These are phyloP conservation scores for Jacaranda copaia DNA, from an alignment of 257 asterid species.

Conservation along the genomic window DNA sequence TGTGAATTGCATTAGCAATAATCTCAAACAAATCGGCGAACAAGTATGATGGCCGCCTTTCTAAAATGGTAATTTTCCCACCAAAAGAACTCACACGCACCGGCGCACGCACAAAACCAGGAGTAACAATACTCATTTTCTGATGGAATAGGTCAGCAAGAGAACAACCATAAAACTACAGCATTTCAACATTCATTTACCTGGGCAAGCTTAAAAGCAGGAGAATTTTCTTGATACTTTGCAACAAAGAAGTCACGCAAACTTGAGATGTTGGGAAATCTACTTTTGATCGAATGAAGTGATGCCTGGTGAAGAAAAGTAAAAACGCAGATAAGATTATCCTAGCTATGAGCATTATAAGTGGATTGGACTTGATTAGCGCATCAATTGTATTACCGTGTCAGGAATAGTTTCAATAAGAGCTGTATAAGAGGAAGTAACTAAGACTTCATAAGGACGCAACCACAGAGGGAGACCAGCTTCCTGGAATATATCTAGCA, in stretches of 20 bases:
- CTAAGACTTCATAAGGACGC: slow-evolving; percentile 97
- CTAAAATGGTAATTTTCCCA: slow-evolving; percentile 1
- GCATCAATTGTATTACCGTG: slow-evolving; percentile 65
- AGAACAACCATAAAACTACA: slow-evolving; percentile 18
- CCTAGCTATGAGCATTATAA: slow-evolving; percentile 24
- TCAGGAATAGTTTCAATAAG: slow-evolving; percentile 99
- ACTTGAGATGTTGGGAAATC: slow-evolving; percentile 84
- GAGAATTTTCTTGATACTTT: slow-evolving; percentile 90
- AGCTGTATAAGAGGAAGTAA: slow-evolving; percentile 95
- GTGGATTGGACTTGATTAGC: background rate
- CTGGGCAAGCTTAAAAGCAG: slow-evolving; percentile 95
- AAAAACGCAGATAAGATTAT: background rate
- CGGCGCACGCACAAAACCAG: slow-evolving; percentile 16
- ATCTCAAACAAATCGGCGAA: background rate
- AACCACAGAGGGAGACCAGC: slow-evolving; percentile 99
- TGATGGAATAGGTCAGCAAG: slow-evolving; percentile 23
- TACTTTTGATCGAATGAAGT: slow-evolving; percentile 92
- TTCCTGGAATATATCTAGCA: slow-evolving; percentile 99
- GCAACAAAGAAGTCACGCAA: slow-evolving; percentile 93
- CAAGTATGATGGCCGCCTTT: background rate
- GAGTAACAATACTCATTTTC: background rate
- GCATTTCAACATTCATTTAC: slow-evolving; percentile 44
- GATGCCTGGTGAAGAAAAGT: slow-evolving; percentile 72
- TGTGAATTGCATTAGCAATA: background rate
- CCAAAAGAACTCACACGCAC: background rate